These are phyloP conservation scores for Bipolaris zeicola DNA, from an alignment of 2,329 filamentous ascomycete species.

Conservation along the genomic window DNA sequence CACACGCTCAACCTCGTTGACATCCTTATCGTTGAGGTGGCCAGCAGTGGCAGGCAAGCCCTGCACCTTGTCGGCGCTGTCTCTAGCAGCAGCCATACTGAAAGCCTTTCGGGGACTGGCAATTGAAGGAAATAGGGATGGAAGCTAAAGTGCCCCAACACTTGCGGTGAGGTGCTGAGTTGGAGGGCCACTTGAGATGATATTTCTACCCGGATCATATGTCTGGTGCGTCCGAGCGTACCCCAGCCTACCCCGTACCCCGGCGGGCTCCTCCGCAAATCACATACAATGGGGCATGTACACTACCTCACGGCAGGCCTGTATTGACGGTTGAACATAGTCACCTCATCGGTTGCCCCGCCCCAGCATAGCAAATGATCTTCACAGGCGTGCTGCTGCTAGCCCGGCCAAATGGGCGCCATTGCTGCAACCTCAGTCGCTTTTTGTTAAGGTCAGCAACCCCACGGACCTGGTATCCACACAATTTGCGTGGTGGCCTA, in stretches of 20 bases:
- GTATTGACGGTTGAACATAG: slow-evolving; percentile 12
- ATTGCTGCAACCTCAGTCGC: slow-evolving; percentile 20
- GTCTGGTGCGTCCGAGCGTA: slow-evolving; percentile 26
- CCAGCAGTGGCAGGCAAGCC: slow-evolving; percentile 23
- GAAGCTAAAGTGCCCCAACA: slow-evolving; percentile 19
- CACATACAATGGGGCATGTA: slow-evolving; percentile 19
- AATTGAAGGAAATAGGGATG: slow-evolving; percentile 16
- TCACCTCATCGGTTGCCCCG: slow-evolving; percentile 9
- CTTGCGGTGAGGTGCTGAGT: slow-evolving; percentile 22
- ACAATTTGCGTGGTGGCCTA: slow-evolving; percentile 26
- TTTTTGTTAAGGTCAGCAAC: slow-evolving; percentile 12
- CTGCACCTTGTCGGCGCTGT: slow-evolving; percentile 24
- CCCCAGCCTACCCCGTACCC: slow-evolving; percentile 29
- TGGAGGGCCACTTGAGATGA: slow-evolving; percentile 19
- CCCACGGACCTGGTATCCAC: slow-evolving; percentile 20
- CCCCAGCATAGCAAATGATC: slow-evolving; percentile 19
- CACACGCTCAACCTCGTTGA: slow-evolving; percentile 57
- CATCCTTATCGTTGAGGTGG: slow-evolving; percentile 33
- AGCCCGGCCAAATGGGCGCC: slow-evolving; percentile 11
- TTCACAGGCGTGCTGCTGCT: slow-evolving; percentile 3
- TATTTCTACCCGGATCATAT: slow-evolving; percentile 33
- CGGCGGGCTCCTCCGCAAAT: slow-evolving; percentile 29
- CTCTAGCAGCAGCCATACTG: slow-evolving; percentile 28
- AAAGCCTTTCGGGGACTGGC: slow-evolving; percentile 16
- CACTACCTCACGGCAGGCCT: slow-evolving; percentile 12